These are phyloP conservation scores for Trametes pubescens DNA, from an alignment of 1,284 basidiomycete species.

Conservation along the genomic window DNA sequence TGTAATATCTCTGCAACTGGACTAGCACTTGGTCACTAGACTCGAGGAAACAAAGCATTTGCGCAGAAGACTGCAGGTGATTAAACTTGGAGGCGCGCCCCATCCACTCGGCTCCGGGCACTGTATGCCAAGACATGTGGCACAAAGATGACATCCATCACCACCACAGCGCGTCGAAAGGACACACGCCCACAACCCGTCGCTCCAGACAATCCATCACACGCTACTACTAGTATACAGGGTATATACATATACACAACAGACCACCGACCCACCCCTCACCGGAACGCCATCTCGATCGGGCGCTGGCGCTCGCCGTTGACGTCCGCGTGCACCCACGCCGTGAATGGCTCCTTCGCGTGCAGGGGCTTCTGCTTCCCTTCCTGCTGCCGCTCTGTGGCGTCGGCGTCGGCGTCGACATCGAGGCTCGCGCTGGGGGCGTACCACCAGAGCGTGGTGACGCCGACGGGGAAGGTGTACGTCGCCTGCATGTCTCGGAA, in stretches of 20 bases:
- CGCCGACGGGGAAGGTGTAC: constrained; percentile 72
- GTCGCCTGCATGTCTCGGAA: constrained; percentile 73
- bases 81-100: too few species aligned
- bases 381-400: neutral
- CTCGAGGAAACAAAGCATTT: too few species aligned
- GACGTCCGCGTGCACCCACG: constrained; percentile 16
- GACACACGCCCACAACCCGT: neutral
- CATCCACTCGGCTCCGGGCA: too few species aligned
- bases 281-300: constrained; percentile 17
- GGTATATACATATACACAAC: neutral
- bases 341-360: constrained; percentile 20
- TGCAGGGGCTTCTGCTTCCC: constrained; percentile 1
- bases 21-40: too few species aligned
- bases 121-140: too few species aligned
- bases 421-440: constrained; percentile 33
- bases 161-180: too few species aligned
- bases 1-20: too few species aligned
- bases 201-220: neutral
- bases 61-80: too few species aligned
- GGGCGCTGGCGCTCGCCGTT: constrained; percentile 23
- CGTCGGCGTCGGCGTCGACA: constrained; percentile 12
- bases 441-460: constrained; percentile 56
- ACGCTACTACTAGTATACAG: neutral
- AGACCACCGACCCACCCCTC: neutral
- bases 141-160: too few species aligned